Conservation (phyloP, 345 rosid genomes). For the Hirschfeldia incana region DNA sequence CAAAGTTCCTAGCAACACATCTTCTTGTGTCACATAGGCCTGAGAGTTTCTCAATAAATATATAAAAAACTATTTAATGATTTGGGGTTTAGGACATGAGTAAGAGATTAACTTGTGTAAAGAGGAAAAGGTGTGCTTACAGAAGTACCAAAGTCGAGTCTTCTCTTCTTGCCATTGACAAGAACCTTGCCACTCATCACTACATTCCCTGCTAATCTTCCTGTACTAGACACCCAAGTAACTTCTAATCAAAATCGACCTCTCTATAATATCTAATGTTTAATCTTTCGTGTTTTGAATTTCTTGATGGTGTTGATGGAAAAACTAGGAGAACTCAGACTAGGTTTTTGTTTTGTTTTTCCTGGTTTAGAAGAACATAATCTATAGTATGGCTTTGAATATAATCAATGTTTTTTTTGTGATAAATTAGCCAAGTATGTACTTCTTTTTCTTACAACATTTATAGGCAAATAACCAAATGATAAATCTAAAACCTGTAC, state of each 20-base stretch:
- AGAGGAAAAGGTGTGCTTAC: constrained; percentile 50
- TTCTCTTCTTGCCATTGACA: constrained; percentile 81
- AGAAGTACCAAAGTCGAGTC: constrained; percentile 52
- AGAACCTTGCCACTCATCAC: constrained; percentile 89
- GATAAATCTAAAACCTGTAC: not conserved
- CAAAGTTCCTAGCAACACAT: constrained; percentile 69
- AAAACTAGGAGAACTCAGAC: no score
- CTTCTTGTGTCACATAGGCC: constrained; percentile 91
- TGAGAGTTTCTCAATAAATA: constrained; percentile 25
- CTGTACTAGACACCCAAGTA: constrained; percentile 43
- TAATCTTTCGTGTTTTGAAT: no score
- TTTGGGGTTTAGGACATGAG: not conserved
- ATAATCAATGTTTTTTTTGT: not conserved
- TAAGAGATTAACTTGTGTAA: not conserved
- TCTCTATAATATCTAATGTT: not conserved
- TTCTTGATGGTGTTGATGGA: no score
- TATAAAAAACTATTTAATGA: not conserved
- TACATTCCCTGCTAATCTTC: constrained; percentile 83
- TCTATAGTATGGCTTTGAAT: no score
- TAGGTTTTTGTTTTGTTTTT: no score
- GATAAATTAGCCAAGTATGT: not conserved
- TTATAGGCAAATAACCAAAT: not conserved
- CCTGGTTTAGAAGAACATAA: no score
- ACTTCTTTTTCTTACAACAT: no score
- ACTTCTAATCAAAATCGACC: not conserved